Evolutionary conservation across 2,329 filamentous ascomycete species (phyloP).

Genomic region (Paracamarosporium sp.): DNA sequence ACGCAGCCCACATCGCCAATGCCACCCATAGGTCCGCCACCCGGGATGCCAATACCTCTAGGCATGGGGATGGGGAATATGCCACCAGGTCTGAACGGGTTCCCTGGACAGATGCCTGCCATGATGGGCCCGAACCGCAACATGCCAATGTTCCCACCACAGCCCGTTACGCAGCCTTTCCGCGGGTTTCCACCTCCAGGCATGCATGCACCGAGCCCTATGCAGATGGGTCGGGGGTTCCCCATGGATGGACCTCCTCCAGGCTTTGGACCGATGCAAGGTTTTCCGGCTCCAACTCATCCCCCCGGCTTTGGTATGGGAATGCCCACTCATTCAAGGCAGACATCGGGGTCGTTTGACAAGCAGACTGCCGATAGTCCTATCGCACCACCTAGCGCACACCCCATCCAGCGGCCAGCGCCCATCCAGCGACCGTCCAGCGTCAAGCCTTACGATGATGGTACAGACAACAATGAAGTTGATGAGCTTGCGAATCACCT

Average conservation of each 20-base stretch:
- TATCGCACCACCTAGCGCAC: slow-evolving; percentile 58
- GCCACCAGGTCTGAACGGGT: slow-evolving; percentile 57
- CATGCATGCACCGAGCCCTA: slow-evolving; percentile 61
- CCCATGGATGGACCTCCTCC: slow-evolving; percentile 62
- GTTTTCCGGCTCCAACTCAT: slow-evolving; percentile 40
- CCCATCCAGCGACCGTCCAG: slow-evolving; percentile 90
- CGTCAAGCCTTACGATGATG: slow-evolving; percentile 61
- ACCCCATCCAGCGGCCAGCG: slow-evolving; percentile 80
- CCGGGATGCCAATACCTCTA: slow-evolving; percentile 64
- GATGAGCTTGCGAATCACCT: slow-evolving; percentile 80
- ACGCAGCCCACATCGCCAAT: slow-evolving; percentile 67
- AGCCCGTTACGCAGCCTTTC: slow-evolving; percentile 59
- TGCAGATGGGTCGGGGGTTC: slow-evolving; percentile 64
- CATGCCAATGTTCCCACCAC: slow-evolving; percentile 62
- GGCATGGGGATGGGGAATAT: slow-evolving; percentile 54
- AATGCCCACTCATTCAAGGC: slow-evolving; percentile 71
- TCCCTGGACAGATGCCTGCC: slow-evolving; percentile 57
- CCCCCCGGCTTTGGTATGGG: slow-evolving; percentile 49
- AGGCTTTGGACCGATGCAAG: slow-evolving; percentile 48
- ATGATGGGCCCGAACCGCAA: slow-evolving; percentile 63
- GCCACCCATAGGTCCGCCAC: slow-evolving; percentile 67
- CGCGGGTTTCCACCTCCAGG: slow-evolving; percentile 65
- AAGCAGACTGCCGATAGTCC: slow-evolving; percentile 65
- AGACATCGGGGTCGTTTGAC: slow-evolving; percentile 71
- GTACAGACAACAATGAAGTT: slow-evolving; percentile 59